phyloP scores from a whole-genome alignment of 495 filamentous ascomycete species.

The Podospora bellae-mahoneyi region DNA sequence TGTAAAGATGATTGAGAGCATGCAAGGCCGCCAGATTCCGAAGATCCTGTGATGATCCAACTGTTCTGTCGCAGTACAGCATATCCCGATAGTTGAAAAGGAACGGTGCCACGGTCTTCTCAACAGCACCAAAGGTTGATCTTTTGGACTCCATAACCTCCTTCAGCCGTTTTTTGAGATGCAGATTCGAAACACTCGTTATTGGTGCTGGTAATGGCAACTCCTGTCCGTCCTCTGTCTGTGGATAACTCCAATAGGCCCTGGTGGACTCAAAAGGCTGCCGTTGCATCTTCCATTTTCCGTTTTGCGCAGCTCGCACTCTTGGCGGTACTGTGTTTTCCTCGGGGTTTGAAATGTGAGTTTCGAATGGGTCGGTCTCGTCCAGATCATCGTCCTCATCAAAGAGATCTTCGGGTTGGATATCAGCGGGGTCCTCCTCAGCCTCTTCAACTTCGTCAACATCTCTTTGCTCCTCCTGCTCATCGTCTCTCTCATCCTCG shows the following conservation, averaged over 20 bases:
- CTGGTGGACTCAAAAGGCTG: constrained; percentile 41
- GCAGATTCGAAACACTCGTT: constrained; percentile 45
- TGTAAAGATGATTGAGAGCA: constrained; percentile 84
- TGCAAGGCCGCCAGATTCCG: constrained; percentile 77
- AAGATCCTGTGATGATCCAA: constrained; percentile 60
- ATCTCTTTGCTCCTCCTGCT: constrained; percentile 23
- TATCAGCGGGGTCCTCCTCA: constrained; percentile 47
- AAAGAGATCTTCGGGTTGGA: constrained; percentile 32
- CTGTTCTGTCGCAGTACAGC: constrained; percentile 67
- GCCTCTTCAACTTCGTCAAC: constrained; percentile 28
- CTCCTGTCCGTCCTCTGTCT: constrained; percentile 21
- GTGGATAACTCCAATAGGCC: constrained; percentile 37
- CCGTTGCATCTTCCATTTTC: constrained; percentile 58
- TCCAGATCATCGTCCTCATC: constrained; percentile 52
- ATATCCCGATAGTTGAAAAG: constrained; percentile 80
- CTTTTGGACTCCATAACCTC: constrained; percentile 32
- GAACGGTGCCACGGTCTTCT: constrained; percentile 53
- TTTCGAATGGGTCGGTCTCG: constrained; percentile 69
- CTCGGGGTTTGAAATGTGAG: constrained; percentile 67
- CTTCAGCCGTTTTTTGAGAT: constrained; percentile 57
- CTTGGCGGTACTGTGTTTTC: constrained; percentile 52
- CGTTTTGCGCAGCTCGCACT: constrained; percentile 51
- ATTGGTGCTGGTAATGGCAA: constrained; percentile 29
- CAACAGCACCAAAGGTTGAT: constrained; percentile 46
- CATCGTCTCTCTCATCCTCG: constrained; percentile 20